Conservation (phyloP, 495 filamentous ascomycete genomes). For the Massariosphaeria phaeospora region DNA sequence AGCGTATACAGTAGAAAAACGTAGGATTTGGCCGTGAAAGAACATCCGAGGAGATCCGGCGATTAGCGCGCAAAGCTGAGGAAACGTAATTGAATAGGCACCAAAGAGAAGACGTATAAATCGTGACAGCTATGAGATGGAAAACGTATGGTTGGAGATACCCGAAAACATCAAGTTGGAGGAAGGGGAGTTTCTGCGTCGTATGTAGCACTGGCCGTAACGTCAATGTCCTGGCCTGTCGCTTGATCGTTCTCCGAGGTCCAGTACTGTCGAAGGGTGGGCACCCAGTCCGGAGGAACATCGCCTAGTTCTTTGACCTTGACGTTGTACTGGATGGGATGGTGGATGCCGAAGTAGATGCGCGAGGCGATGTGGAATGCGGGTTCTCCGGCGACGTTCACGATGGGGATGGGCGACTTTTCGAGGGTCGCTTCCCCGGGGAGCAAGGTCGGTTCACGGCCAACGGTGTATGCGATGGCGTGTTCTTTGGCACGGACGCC, state of each 20-base stretch:
- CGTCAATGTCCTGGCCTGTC: background rate
- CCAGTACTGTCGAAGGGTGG: background rate
- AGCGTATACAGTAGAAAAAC: too few relatives aligned
- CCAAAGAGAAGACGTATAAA: too few relatives aligned
- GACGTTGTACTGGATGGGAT: constrained; percentile 17
- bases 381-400: background rate
- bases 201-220: background rate
- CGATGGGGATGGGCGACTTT: constrained; percentile 6
- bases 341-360: constrained; percentile 6
- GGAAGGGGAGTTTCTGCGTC: too few relatives aligned
- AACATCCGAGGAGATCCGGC: too few relatives aligned
- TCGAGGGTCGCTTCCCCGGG: background rate
- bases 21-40: too few relatives aligned
- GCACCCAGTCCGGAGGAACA: constrained; percentile 32
- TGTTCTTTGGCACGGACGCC: constrained; percentile 39
- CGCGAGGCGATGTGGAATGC: background rate
- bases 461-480: constrained; percentile 41
- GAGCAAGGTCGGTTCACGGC: constrained; percentile 9
- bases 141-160: too few relatives aligned
- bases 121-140: too few relatives aligned
- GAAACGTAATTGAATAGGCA: too few relatives aligned
- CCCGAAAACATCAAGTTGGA: too few relatives aligned
- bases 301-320: constrained; percentile 37
- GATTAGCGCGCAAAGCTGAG: too few relatives aligned
- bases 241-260: background rate